A percentile compares a stretch with the other conserved stretches of the same genome.
phyloP scores from a whole-genome alignment of 495 filamentous ascomycete genomes.

The Tuber calosporum region DNA sequence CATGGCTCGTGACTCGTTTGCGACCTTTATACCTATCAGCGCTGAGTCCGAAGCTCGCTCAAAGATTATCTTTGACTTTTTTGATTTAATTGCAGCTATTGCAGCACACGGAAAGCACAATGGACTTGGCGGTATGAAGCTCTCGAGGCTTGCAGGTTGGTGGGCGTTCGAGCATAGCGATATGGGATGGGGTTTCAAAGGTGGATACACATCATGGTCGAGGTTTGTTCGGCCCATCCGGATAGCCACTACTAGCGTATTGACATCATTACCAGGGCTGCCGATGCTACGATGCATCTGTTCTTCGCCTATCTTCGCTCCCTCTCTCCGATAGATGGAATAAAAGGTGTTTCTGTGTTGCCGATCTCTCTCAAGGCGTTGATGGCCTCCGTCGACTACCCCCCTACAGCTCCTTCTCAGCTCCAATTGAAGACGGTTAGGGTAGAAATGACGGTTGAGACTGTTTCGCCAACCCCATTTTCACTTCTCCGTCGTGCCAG shows the following conservation, averaged over 20 bases:
- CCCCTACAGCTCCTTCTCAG: constrained; percentile 68
- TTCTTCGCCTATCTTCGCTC: constrained; percentile 97
- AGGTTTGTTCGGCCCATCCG: constrained; percentile 44
- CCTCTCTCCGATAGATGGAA: constrained; percentile 63
- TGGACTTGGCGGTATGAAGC: constrained; percentile 84
- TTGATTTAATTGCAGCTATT: constrained; percentile 79
- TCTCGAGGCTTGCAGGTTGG: constrained; percentile 94
- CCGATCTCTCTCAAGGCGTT: constrained; percentile 86
- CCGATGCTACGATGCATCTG: constrained; percentile 89
- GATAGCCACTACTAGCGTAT: constrained; percentile 15
- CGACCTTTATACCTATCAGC: constrained; percentile 91
- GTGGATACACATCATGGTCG: constrained; percentile 82
- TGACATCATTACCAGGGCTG: constrained; percentile 55
- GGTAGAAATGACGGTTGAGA: constrained; percentile 94
- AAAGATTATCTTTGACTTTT: constrained; percentile 92
- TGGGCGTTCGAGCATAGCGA: constrained; percentile 95
- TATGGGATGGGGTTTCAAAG: constrained; percentile 84
- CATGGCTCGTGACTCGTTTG: constrained; percentile 85
- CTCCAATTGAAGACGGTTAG: constrained; percentile 75
- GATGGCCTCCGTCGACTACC: constrained; percentile 89
- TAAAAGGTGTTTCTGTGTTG: constrained; percentile 64
- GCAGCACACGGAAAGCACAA: constrained; percentile 81
- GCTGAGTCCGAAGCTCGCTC: constrained; percentile 80
- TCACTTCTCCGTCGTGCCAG: constrained; percentile 82
- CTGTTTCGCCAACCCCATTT: constrained; percentile 91